Percentiles rank a stretch among this genome's conserved stretches.
Conservation (phyloP, 2,329 filamentous ascomycete genomes). For the Acarospora socialis region DNA sequence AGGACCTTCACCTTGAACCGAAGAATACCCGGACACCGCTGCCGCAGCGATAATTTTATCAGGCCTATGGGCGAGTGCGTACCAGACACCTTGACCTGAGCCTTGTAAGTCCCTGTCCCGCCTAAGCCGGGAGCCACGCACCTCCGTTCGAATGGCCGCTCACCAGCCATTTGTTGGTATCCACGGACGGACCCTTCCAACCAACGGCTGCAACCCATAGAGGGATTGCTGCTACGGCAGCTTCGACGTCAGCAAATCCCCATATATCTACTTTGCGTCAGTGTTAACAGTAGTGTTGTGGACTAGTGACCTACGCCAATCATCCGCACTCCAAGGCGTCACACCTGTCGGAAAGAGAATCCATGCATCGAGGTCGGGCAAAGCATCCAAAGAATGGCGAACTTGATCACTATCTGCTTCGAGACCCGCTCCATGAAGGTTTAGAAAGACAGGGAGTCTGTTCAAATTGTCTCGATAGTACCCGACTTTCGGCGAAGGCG, state of each 20-base stretch:
- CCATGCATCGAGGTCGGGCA: conserved; percentile 41
- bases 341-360: conserved; percentile 41
- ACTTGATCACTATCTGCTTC: conserved; percentile 36
- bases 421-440: conserved; percentile 42
- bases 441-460: conserved; percentile 34
- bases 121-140: conserved; percentile 5
- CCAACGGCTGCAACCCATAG: conserved; percentile 34
- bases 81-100: conserved; percentile 42
- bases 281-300: not conserved
- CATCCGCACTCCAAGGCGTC: conserved; percentile 45
- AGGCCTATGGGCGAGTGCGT: conserved; percentile 39
- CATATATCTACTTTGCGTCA: conserved; percentile 30
- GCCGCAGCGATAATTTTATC: conserved; percentile 42
- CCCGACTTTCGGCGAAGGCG: conserved; percentile 31
- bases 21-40: conserved; percentile 44
- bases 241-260: conserved; percentile 42
- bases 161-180: conserved; percentile 36
- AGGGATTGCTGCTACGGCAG: conserved; percentile 35
- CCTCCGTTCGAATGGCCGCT: conserved; percentile 47
- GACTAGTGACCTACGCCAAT: conserved; percentile 35
- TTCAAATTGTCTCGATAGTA: conserved; percentile 14
- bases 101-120: no score
- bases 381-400: conserved; percentile 33
- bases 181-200: conserved; percentile 36
- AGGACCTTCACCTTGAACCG: conserved; percentile 36